Conservation (phyloP, 257 asterid species). For the Cynanchum wilfordii region DNA sequence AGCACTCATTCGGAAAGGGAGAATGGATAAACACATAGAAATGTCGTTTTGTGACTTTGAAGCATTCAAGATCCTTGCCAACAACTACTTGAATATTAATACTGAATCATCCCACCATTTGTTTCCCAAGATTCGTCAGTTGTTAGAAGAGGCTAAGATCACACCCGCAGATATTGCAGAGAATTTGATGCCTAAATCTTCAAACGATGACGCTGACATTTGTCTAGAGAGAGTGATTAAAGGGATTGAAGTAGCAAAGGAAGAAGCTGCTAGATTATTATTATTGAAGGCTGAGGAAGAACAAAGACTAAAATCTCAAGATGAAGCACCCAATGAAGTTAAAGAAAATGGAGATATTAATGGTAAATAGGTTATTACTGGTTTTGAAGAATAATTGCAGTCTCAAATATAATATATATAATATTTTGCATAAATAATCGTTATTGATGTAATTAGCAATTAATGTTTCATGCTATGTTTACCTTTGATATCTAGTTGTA, state of each 20-base stretch:
- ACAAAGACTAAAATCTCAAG: background rate
- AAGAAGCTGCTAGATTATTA: background rate
- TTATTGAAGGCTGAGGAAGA: slow-evolving; percentile 11
- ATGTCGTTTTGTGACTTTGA: slow-evolving; percentile 2
- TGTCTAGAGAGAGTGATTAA: slow-evolving; percentile 20
- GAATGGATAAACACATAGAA: slow-evolving; percentile 13
- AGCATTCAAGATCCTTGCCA: slow-evolving; percentile 19
- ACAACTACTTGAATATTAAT: slow-evolving; percentile 11
- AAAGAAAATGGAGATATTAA: slow-evolving; percentile 4
- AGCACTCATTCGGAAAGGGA: slow-evolving; percentile 19
- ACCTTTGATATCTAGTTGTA: too few species aligned
- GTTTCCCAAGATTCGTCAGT: background rate
- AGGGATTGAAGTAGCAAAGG: slow-evolving; percentile 11
- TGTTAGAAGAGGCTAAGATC: slow-evolving; percentile 13
- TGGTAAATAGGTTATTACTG: background rate
- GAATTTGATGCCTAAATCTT: slow-evolving; percentile 24
- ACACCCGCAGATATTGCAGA: slow-evolving; percentile 25
- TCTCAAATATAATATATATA: too few species aligned
- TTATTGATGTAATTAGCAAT: too few species aligned
- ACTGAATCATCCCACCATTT: background rate
- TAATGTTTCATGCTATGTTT: too few species aligned
- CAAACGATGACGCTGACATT: slow-evolving; percentile 8
- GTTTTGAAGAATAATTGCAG: background rate
- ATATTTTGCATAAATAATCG: too few species aligned
- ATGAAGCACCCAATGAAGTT: slow-evolving; percentile 6